These are phyloP conservation scores for Telfairia occidentalis DNA, from an alignment of 331 rosid genomes.

Conservation along the genomic window DNA sequence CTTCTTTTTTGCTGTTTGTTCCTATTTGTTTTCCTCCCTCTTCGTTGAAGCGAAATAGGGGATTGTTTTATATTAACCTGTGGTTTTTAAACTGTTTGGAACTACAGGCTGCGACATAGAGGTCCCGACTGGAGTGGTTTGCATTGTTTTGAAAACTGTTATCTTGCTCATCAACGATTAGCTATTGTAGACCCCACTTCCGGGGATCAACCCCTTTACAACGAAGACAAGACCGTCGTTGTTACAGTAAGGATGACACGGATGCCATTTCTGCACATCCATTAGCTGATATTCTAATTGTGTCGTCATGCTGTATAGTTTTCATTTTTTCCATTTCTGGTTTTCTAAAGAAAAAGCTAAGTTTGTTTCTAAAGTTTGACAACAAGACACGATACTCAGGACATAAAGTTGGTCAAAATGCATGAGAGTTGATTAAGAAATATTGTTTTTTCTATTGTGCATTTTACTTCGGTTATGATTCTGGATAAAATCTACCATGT, in stretches of 20 bases:
- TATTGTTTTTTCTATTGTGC: background rate
- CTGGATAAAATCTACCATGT: background rate
- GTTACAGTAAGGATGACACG: constrained; percentile 46
- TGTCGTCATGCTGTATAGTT: background rate
- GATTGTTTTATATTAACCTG: background rate
- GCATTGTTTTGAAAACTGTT: constrained; percentile 61
- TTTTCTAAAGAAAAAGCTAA: background rate
- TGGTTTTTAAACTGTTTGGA: background rate
- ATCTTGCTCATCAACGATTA: constrained; percentile 84
- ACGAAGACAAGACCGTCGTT: constrained; percentile 64
- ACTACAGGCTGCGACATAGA: constrained; percentile 60
- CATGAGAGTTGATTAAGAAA: background rate
- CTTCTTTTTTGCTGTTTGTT: background rate
- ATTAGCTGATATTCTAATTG: background rate
- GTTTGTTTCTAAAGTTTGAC: background rate
- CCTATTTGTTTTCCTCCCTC: background rate
- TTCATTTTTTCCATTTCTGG: background rate
- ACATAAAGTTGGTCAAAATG: background rate
- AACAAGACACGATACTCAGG: background rate
- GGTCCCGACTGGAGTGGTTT: constrained; percentile 99
- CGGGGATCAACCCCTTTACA: constrained; percentile 89
- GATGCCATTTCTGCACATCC: background rate
- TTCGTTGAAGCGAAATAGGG: background rate
- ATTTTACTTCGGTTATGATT: background rate
- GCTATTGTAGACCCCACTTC: constrained; percentile 88